These are phyloP conservation scores for Penicillium verrucosum DNA, from an alignment of 2,329 filamentous ascomycete species.

Conservation along the genomic window DNA sequence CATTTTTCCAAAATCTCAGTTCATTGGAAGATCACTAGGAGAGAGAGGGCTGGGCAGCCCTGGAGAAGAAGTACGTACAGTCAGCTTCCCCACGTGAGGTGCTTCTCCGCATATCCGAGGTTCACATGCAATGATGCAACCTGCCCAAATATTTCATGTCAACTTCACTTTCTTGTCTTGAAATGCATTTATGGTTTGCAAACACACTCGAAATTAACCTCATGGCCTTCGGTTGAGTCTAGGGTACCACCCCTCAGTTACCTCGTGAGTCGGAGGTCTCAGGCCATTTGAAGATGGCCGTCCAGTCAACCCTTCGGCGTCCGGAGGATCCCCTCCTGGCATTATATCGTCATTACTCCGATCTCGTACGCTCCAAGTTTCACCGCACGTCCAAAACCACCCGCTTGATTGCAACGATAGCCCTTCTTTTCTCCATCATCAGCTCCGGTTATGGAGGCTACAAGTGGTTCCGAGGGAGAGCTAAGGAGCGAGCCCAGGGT, in stretches of 20 bases:
- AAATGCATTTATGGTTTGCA: not conserved
- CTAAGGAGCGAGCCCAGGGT: slow-evolving; percentile 78
- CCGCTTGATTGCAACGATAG: slow-evolving; percentile 71
- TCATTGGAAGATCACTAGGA: not conserved
- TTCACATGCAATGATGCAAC: slow-evolving; percentile 30
- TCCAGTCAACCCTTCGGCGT: slow-evolving; percentile 76
- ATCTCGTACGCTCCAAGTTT: slow-evolving; percentile 51
- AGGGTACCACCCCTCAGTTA: not conserved
- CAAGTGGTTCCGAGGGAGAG: slow-evolving; percentile 69
- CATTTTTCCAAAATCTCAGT: not conserved
- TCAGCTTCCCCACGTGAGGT: slow-evolving; percentile 22
- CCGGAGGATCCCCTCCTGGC: slow-evolving; percentile 64
- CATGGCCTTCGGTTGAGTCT: not conserved
- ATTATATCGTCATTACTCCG: slow-evolving; percentile 54
- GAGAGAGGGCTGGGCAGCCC: not conserved
- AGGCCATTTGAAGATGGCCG: slow-evolving; percentile 61
- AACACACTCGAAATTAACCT: not conserved
- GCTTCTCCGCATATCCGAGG: slow-evolving; percentile 24
- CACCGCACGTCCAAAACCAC: slow-evolving; percentile 66
- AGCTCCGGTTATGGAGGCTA: slow-evolving; percentile 74
- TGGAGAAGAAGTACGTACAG: not conserved
- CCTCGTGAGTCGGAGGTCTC: slow-evolving; percentile 4
- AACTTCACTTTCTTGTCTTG: slow-evolving; percentile 2
- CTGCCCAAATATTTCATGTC: not conserved
- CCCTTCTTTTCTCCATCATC: slow-evolving; percentile 74